These are phyloP conservation scores for Cladophialophora carrionii DNA, from an alignment of 2,329 filamentous ascomycete genomes.

Conservation along the genomic window DNA sequence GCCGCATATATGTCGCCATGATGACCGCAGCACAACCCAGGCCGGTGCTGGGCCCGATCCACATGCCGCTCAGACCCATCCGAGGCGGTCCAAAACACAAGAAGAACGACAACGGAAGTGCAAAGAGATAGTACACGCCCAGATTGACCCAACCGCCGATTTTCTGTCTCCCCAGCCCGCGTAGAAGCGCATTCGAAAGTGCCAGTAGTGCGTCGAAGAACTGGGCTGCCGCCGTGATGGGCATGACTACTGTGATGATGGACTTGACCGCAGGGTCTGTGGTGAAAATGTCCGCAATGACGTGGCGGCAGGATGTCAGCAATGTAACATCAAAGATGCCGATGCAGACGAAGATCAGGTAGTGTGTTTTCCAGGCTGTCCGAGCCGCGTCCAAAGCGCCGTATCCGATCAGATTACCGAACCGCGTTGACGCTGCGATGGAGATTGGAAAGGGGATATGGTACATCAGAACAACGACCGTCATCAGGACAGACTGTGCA, in stretches of 20 bases:
- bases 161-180: conserved; percentile 77
- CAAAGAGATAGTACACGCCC: conserved; percentile 75
- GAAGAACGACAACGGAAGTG: conserved; percentile 72
- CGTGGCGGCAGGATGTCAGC: conserved; percentile 64
- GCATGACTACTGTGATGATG: conserved; percentile 66
- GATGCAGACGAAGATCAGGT: conserved; percentile 64
- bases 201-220: conserved; percentile 75
- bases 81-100: conserved; percentile 67
- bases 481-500: conserved; percentile 76
- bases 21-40: conserved; percentile 75
- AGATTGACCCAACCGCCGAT: conserved; percentile 81
- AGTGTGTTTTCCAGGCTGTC: conserved; percentile 69
- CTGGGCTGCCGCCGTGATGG: conserved; percentile 77
- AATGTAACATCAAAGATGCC: conserved; percentile 72
- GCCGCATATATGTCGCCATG: conserved; percentile 69
- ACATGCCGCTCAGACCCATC: conserved; percentile 73
- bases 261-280: conserved; percentile 64
- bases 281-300: conserved; percentile 72
- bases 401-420: conserved; percentile 83
- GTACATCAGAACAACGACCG: conserved; percentile 77
- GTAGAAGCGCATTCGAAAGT: conserved; percentile 73
- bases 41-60: conserved; percentile 65
- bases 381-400: conserved; percentile 73
- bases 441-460: conserved; percentile 83
- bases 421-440: conserved; percentile 76